Evolutionary conservation across 139 green algal species (phyloP).

Genomic region (Volvox africanus): DNA sequence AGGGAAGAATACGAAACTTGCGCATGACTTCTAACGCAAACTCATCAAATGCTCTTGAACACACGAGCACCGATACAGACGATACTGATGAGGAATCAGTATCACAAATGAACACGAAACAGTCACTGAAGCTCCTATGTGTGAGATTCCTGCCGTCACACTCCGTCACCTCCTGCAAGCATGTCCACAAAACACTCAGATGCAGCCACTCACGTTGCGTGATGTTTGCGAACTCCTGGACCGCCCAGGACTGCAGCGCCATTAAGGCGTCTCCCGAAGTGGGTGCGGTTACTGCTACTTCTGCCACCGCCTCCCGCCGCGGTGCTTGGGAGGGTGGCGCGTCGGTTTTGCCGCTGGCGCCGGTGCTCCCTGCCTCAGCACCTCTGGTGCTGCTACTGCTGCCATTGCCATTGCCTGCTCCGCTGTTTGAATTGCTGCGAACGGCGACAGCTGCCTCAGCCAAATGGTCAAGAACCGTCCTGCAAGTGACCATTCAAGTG

Average conservation of each 20-base stretch:
- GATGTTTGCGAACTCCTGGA: neutral
- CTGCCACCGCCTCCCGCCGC: neutral
- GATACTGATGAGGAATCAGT: too few relatives aligned
- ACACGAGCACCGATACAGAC: too few relatives aligned
- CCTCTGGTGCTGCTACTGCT: neutral
- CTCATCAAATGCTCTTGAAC: too few relatives aligned
- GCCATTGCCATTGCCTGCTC: neutral
- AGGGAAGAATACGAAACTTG: too few relatives aligned
- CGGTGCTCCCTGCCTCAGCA: too few relatives aligned
- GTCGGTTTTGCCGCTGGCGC: neutral
- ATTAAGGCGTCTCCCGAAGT: neutral
- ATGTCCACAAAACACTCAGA: neutral
- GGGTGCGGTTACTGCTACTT: neutral
- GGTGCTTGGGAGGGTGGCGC: neutral
- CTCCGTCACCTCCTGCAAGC: too few relatives aligned
- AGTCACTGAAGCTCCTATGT: too few relatives aligned
- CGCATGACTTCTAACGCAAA: too few relatives aligned
- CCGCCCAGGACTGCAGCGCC: neutral
- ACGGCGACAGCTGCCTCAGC: neutral
- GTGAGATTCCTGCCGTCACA: too few relatives aligned
- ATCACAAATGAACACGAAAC: too few relatives aligned
- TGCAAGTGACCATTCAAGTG: neutral
- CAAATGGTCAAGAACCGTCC: neutral
- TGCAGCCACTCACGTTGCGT: neutral
- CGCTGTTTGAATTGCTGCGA: neutral